phyloP scores from a whole-genome alignment of 2,329 filamentous ascomycete species.

The Microdochium bolleyi region DNA sequence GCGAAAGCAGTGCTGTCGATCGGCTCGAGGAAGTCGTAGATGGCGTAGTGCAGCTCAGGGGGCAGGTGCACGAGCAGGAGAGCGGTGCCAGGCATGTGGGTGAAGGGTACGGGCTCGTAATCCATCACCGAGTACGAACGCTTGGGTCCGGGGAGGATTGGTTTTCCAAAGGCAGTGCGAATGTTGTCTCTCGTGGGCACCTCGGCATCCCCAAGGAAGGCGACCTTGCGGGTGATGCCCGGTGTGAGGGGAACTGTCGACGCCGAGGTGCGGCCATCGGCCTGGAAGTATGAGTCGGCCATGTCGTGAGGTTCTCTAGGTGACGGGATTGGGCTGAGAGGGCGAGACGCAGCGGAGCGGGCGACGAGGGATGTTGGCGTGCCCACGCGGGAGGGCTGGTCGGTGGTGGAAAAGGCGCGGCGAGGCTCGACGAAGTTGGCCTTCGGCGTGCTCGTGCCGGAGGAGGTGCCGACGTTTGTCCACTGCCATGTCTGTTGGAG shows the following conservation, averaged over 20 bases:
- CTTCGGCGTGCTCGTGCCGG: slow-evolving; percentile 5
- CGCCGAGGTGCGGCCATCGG: not conserved
- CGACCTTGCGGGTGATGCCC: not conserved
- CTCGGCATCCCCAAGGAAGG: not conserved
- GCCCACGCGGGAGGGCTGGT: slow-evolving; percentile 9
- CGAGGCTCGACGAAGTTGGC: slow-evolving; percentile 12
- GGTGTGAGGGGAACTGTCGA: not conserved
- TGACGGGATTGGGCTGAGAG: slow-evolving; percentile 10
- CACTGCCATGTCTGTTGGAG: slow-evolving; percentile 1
- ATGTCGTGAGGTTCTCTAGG: slow-evolving; percentile 6
- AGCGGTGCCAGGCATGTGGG: slow-evolving; percentile 35
- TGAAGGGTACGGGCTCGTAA: slow-evolving; percentile 44
- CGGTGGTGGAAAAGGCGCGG: slow-evolving; percentile 19
- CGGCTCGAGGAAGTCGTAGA: slow-evolving; percentile 56
- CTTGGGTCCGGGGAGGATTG: slow-evolving; percentile 33
- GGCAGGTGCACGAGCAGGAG: slow-evolving; percentile 45
- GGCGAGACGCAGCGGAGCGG: not conserved
- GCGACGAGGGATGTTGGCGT: not conserved
- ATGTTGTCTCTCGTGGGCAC: not conserved
- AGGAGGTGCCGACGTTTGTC: not conserved
- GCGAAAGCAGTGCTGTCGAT: slow-evolving; percentile 58
- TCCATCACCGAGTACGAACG: slow-evolving; percentile 55
- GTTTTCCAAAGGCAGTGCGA: not conserved
- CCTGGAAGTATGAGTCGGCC: slow-evolving; percentile 1
- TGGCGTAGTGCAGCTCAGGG: slow-evolving; percentile 49